Evolutionary conservation across 306 rosid genomes (phyloP), one percentile per base, ranked within the genome.

Genomic region (Luffa acutangula): DNA sequence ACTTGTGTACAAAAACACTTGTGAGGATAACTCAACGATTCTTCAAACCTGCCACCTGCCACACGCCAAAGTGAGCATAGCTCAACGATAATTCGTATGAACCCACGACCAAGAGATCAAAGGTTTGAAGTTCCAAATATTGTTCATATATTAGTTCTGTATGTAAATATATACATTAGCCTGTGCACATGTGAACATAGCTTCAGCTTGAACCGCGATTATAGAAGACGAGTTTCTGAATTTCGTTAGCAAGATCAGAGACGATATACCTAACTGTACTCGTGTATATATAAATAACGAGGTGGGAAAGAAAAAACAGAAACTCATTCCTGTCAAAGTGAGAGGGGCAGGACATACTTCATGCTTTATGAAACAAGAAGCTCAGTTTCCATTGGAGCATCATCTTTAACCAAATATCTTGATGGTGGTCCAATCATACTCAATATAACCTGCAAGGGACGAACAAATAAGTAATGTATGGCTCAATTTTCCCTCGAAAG

Each of bases 361-460:
- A 42, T 42, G 75, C 9, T 39, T 76, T 76, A 56, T 4, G 79
- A 76, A 45, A 78, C 75, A 17, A 15, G 75, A 18, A 65, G 81
- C 66, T 79, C 81, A 10, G 72, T 70, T 9, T 79, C 81, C n/a
- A 4, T 2, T 3, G 31, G 75, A 48, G 45, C 43, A 65, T 79
- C 52, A 17, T 9, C 51, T 4, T 6, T 36, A 17, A 31, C 41
- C 31, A 20, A 43, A 74, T 81, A 80, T 82, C 82, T 89, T 25
- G 90, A 69, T 36, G 90, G 89, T 78, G 98, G 97, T 76, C 98
- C 98, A 81, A 92, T 79, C 88, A 95, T 45, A 75, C 98, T 95
- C 87, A 95, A 84, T 13, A 85, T 65, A 58, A 95, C 98, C 98
- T 95, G 89, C 41, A 0, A 71, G 36, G 3, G 13, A 7, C 82